phyloP scores from a whole-genome alignment of 2,329 filamentous ascomycete species.

The Cordyceps militaris region DNA sequence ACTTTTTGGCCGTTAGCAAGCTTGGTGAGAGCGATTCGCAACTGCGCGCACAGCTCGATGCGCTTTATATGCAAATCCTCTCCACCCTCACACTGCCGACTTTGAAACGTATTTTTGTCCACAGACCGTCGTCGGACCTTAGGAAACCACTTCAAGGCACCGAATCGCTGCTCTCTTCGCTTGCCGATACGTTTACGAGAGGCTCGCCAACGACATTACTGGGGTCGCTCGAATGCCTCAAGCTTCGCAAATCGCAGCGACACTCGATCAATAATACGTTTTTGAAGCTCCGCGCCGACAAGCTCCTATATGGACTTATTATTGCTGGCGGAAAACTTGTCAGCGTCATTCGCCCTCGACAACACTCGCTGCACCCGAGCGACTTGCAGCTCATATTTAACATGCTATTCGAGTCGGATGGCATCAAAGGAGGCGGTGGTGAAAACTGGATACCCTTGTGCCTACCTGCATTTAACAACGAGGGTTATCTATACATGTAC shows the following conservation, averaged over 20 bases:
- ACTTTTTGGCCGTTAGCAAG: constrained; percentile 87
- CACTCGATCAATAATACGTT: constrained; percentile 81
- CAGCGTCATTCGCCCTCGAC: constrained; percentile 87
- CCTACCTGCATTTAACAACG: constrained; percentile 93
- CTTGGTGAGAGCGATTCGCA: constrained; percentile 89
- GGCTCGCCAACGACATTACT: constrained; percentile 85
- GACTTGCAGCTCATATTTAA: constrained; percentile 97
- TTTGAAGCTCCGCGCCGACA: constrained; percentile 67
- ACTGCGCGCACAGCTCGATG: constrained; percentile 79
- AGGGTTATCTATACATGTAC: constrained; percentile 97
- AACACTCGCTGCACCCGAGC: constrained; percentile 90
- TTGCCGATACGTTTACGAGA: constrained; percentile 89
- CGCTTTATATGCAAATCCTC: constrained; percentile 95
- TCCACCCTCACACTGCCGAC: constrained; percentile 88
- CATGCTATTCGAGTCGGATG: constrained; percentile 95
- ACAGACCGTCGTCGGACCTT: constrained; percentile 89
- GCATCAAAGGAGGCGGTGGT: constrained; percentile 80
- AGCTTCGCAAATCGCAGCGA: constrained; percentile 79
- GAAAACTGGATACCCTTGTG: constrained; percentile 98
- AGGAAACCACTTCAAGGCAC: constrained; percentile 86
- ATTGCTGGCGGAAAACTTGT: constrained; percentile 90
- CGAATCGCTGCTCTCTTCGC: constrained; percentile 79
- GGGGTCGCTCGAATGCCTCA: constrained; percentile 88
- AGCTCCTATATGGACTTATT: constrained; percentile 84
- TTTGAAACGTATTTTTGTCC: constrained; percentile 77